Percentiles rank a stretch among this genome's conserved stretches.
phyloP scores from a whole-genome alignment of 768 basidiomycete species.

The Hebeloma cylindrosporum region DNA sequence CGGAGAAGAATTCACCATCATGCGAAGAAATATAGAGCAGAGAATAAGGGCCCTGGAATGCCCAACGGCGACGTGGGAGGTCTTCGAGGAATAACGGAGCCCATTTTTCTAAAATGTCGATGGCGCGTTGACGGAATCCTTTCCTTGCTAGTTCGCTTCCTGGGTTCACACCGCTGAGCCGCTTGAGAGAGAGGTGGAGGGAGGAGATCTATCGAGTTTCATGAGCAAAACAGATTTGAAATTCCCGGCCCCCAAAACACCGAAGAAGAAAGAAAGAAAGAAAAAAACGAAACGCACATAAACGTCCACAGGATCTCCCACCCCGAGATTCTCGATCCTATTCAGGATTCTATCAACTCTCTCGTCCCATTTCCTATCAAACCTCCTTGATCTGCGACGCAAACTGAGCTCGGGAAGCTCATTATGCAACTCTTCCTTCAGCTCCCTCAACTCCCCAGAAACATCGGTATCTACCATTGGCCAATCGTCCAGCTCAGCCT shows the following conservation, averaged over 20 bases:
- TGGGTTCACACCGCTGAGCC: slow-evolving; percentile 5
- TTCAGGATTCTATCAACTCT: slow-evolving; percentile 7
- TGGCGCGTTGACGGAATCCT: slow-evolving; percentile 5
- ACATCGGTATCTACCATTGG: neutral
- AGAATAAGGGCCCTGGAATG: slow-evolving; percentile 13
- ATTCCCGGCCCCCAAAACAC: too few species aligned
- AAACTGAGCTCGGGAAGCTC: slow-evolving; percentile 9
- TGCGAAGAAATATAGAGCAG: slow-evolving; percentile 19
- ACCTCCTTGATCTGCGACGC: neutral
- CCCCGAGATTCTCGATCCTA: slow-evolving; percentile 8
- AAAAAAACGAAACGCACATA: slow-evolving; percentile 10
- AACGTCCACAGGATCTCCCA: slow-evolving; percentile 7
- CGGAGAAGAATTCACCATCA: slow-evolving; percentile 11
- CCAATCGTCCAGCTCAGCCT: slow-evolving; percentile 14
- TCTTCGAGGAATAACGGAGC: slow-evolving; percentile 12
- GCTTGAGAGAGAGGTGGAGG: slow-evolving; percentile 12
- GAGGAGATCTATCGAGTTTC: slow-evolving; percentile 12
- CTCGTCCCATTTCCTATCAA: slow-evolving; percentile 9
- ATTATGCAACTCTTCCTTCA: slow-evolving; percentile 6
- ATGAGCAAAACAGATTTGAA: neutral
- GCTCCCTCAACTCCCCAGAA: neutral
- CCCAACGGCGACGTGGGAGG: slow-evolving; percentile 18
- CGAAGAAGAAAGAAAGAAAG: neutral
- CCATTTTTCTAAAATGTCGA: slow-evolving; percentile 19
- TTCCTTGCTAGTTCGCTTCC: neutral